Base-by-base conservation (phyloP, 768 basidiomycete species). In the Russula lepida region DNA sequence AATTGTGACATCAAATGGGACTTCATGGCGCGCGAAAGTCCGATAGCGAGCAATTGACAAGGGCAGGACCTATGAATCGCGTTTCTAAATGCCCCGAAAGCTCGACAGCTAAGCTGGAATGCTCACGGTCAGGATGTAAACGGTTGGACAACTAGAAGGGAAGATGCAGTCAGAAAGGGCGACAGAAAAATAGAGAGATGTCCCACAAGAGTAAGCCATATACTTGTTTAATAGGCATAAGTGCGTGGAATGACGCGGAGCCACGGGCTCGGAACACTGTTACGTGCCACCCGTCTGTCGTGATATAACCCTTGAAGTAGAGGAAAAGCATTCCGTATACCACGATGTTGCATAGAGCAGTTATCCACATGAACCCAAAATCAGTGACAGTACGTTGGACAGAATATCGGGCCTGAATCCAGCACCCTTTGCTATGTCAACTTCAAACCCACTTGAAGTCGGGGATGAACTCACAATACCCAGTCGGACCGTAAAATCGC, bases 281-380 rank as follows among this genome's bases (percentile, higher is more conserved):
- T 33, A 75, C 54, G 44, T 52, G 56, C 65, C 56, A 32, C 54
- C 74, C 70, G 46, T 72, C 71, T 13, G 76, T 67, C 11, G 73
- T 68, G 19, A 79, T 58, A 64, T 75, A 62, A 23, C 75, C 75
- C 17, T 70, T 69, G 65, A 81, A 71, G n/a, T 76, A 71, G 8
- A 80, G 65, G 43, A 75, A 77, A 65, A 79, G 77, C 28, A 77
- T 72, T 11, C 73, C 68, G 62, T 81, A 82, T 17, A 80, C 69
- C 12, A 77, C 56, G 47, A 76, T 59, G 70, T 77, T 77, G n/a
- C 72, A 39, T 23, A 75, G 59, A 5, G 73, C 76, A 0, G 79
- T 70, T 2, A 75, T 47, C 80, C 81, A 83, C 30, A 81, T 67
- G 75, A 79, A 81, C 6, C 77, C 65, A 56, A 81, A 83, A 59